Conservation (phyloP, 2,329 filamentous ascomycete genomes). For the Scedosporium minutisporum region DNA sequence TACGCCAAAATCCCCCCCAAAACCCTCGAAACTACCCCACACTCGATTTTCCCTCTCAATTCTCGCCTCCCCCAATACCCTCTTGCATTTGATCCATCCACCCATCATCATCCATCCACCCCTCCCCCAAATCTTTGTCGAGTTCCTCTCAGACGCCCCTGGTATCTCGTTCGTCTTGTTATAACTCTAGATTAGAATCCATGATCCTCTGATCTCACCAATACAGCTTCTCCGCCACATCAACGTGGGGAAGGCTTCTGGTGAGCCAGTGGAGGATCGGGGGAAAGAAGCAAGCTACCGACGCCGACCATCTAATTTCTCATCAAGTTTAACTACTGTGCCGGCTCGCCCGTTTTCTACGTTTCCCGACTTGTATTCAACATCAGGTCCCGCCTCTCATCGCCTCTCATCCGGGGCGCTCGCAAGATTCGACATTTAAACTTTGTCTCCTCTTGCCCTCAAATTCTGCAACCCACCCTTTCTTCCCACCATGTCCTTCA, state of each 20-base stretch:
- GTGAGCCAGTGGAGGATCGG: not conserved
- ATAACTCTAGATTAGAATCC: not conserved
- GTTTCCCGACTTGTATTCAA: not conserved
- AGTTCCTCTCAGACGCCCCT: not conserved
- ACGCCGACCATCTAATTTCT: too few species aligned
- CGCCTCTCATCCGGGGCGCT: not conserved
- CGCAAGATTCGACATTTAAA: too few species aligned
- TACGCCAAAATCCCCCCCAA: not conserved
- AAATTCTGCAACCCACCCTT: not conserved
- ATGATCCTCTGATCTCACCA: not conserved
- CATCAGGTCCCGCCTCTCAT: too few species aligned
- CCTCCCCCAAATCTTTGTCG: not conserved
- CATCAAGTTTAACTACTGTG: not conserved
- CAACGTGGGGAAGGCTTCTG: not conserved
- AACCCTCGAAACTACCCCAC: not conserved
- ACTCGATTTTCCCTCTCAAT: not conserved
- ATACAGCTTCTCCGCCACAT: not conserved
- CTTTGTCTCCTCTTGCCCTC: not conserved
- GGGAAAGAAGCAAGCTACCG: not conserved
- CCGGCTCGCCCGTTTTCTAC: not conserved
- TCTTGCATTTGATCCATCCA: not conserved
- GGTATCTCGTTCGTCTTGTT: not conserved
- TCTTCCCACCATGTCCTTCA: slow-evolving; percentile 31
- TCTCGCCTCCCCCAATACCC: not conserved
- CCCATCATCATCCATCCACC: not conserved